Conservation (phyloP, 1,284 basidiomycete species). For the Stereum hirsutum region DNA sequence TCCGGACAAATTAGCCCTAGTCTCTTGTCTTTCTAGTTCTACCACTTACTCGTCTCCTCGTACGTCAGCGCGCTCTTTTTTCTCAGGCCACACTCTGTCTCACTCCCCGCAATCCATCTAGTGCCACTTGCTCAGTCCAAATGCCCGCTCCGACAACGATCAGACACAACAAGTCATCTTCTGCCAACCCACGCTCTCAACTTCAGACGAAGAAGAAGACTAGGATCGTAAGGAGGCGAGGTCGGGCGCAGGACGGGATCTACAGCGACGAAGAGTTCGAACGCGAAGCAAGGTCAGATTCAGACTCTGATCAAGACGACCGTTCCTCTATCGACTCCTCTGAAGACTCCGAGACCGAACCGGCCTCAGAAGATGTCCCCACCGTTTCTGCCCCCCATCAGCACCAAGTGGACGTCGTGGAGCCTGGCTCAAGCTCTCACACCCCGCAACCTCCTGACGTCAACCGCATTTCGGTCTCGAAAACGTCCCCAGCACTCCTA, state of each 20-base stretch:
- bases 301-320: slow-evolving; percentile 47
- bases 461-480: slow-evolving; percentile 5
- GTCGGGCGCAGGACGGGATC: slow-evolving; percentile 42
- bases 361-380: slow-evolving; percentile 48
- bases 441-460: slow-evolving; percentile 34
- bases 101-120: background rate
- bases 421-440: slow-evolving; percentile 57
- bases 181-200: slow-evolving; percentile 1
- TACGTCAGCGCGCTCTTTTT: no score
- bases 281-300: slow-evolving; percentile 58
- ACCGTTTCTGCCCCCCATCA: slow-evolving; percentile 35
- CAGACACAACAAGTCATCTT: slow-evolving; percentile 4
- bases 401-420: slow-evolving; percentile 44
- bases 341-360: slow-evolving; percentile 59
- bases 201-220: slow-evolving; percentile 27
- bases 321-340: slow-evolving; percentile 49
- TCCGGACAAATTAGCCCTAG: no score
- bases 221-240: slow-evolving; percentile 35
- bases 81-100: no score
- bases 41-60: no score
- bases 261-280: slow-evolving; percentile 70
- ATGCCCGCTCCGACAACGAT: slow-evolving; percentile 9
- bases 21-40: no score
- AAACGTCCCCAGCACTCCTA: slow-evolving; percentile 6
- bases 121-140: slow-evolving; percentile 2